These are phyloP conservation scores for Salix purpurea DNA, from an alignment of 345 rosid species.

Conservation along the genomic window DNA sequence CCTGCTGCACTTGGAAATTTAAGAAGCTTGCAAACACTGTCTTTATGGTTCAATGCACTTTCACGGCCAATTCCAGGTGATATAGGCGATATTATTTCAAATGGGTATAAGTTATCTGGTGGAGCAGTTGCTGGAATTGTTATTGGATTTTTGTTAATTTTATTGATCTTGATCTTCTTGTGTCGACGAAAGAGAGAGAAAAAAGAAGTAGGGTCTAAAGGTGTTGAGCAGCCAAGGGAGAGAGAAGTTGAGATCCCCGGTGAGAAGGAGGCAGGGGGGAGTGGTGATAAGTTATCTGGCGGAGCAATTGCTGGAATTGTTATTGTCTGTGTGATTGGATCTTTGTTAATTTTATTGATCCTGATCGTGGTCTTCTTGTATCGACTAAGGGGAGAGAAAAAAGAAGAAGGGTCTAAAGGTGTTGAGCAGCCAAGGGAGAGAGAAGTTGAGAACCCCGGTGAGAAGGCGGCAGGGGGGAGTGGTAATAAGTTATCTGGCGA, in stretches of 20 bases:
- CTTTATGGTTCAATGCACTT: conserved; percentile 65
- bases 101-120: conserved; percentile 24
- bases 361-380: conserved; percentile 32
- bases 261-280: conserved; percentile 7
- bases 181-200: conserved; percentile 25
- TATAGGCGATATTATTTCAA: conserved; percentile 39
- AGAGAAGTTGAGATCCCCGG: conserved; percentile 17
- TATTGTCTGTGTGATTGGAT: no score
- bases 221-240: conserved; percentile 7
- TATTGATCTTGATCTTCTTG: conserved; percentile 29
- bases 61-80: conserved; percentile 71
- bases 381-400: conserved; percentile 19
- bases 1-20: conserved; percentile 73
- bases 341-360: no score
- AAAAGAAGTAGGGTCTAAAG: conserved; percentile 5
- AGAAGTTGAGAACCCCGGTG: conserved; percentile 18
- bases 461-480: neutral
- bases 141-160: conserved; percentile 31
- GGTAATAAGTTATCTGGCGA: neutral
- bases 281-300: neutral
- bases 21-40: conserved; percentile 51
- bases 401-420: conserved; percentile 3
- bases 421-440: conserved; percentile 8
- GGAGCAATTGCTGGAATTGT: no score
- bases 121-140: conserved; percentile 46